Evolutionary conservation across 116 monocot genomes (phyloP).

Genomic region (Cymodocea nodosa): DNA sequence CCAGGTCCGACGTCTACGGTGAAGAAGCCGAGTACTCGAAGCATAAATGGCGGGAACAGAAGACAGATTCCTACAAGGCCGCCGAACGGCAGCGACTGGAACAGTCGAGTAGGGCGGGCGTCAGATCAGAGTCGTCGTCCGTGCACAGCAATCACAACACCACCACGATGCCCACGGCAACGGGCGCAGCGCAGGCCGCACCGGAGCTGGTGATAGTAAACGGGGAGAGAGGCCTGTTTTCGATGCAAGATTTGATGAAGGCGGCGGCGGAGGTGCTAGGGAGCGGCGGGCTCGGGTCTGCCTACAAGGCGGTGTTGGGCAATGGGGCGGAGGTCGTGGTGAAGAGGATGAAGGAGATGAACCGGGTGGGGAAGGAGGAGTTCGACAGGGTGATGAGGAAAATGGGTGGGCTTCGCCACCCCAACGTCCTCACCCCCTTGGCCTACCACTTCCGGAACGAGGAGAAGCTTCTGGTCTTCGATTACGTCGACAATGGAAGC

Average conservation of each 20-base stretch:
- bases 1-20: neutral
- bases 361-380: slow-evolving; percentile 13
- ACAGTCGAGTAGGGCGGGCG: neutral
- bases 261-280: slow-evolving; percentile 49
- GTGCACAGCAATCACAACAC: neutral
- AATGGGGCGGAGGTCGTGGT: slow-evolving; percentile 26
- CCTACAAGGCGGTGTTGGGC: slow-evolving; percentile 42
- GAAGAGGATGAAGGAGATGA: slow-evolving; percentile 45
- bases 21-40: no score
- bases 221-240: slow-evolving; percentile 25
- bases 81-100: no score
- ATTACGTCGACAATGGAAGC: slow-evolving; percentile 36
- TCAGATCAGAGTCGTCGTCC: neutral
- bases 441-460: slow-evolving; percentile 35
- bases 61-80: no score
- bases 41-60: neutral
- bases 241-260: slow-evolving; percentile 46
- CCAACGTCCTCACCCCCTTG: slow-evolving; percentile 37
- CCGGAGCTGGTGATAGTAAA: slow-evolving; percentile 46
- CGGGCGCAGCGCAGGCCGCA: no score
- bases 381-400: slow-evolving; percentile 32
- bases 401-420: slow-evolving; percentile 26
- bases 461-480: slow-evolving; percentile 41
- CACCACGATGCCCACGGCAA: no score
- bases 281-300: slow-evolving; percentile 32